Evolutionary conservation across 495 filamentous ascomycete species (phyloP).

Genomic region (Hypoxylon fuscum): DNA sequence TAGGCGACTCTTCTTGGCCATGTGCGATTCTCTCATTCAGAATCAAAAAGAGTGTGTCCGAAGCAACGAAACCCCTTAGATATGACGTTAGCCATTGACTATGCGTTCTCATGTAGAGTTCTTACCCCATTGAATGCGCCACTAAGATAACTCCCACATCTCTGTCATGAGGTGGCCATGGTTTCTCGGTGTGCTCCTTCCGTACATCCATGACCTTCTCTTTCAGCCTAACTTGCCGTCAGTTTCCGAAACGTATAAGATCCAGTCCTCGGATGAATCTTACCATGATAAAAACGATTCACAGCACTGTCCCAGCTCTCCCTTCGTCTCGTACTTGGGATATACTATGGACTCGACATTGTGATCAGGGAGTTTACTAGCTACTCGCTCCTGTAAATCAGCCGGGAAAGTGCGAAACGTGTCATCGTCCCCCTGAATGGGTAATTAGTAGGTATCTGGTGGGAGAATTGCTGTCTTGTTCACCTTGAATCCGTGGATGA

Average conservation of each 20-base stretch:
- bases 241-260: conserved; percentile 7
- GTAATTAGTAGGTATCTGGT: background rate
- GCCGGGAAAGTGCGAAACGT: conserved; percentile 83
- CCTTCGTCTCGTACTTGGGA: conserved; percentile 90
- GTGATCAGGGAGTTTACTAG: conserved; percentile 75
- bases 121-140: conserved; percentile 90
- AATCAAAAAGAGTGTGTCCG: conserved; percentile 75
- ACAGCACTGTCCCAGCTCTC: conserved; percentile 81
- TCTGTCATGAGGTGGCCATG: conserved; percentile 87
- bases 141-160: conserved; percentile 83
- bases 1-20: conserved; percentile 42
- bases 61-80: conserved; percentile 81
- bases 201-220: conserved; percentile 86
- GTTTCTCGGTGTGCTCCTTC: conserved; percentile 75
- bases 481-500: conserved; percentile 96
- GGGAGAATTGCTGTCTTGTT: conserved; percentile 4
- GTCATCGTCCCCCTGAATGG: conserved; percentile 77
- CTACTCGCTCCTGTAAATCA: conserved; percentile 72
- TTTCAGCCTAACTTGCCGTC: conserved; percentile 70
- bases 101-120: background rate
- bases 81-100: background rate
- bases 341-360: conserved; percentile 77
- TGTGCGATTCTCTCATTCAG: conserved; percentile 51
- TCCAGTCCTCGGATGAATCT: conserved; percentile 1
- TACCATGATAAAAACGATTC: conserved; percentile 85